Base-by-base conservation (phyloP, 2,329 filamentous ascomycete genomes). In the Thielaviopsis euricoi region DNA sequence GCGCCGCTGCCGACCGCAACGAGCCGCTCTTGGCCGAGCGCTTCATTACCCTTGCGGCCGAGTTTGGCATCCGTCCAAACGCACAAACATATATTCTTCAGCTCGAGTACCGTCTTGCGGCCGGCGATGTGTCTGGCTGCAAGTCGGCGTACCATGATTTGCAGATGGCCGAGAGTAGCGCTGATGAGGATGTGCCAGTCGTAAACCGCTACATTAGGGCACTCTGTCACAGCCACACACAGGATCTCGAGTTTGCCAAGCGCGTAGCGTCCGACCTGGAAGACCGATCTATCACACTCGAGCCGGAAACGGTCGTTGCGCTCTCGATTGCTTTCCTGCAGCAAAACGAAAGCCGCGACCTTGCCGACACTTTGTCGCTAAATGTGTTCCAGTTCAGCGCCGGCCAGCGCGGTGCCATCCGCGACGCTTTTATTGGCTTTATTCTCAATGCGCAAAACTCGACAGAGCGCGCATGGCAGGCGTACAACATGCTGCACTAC, bases 291-390 rank as follows among this genome's bases (percentile, higher is more conserved):
- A 79, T 81, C 7, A 78, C 77, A 1, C 76, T 96, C 15, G 84
- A 87, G 40, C 81, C 89, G 0, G 77, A 83, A 50, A 94, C 89
- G 0, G 80, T 93, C 0, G 81, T 83, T 6, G 77, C 80, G 0
- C 74, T 96, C n/a, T 86, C 83, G 60, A 74, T 83, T 51, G 74
- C 86, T 49, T 86, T 95, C 63, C 76, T 96, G 12, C 77, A 80
- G 61, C 82, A 85, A 48, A 85, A 88, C 64, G 87, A 95, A 66
- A 77, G 83, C 50, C 81, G 83, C 62, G 89, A 94, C 61, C 82
- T 89, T 4, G 85, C 89, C 61, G 88, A 95, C 66, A 78, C 94
- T 0, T 77, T 97, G 17, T 88, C 89, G 23, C 77, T 85, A 4
- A 83, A 93, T 63, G 79, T 82, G 4, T 81, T 82, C 63, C 78